phyloP scores from a whole-genome alignment of 805 yeast species.

The Lachancea nothofagi region DNA sequence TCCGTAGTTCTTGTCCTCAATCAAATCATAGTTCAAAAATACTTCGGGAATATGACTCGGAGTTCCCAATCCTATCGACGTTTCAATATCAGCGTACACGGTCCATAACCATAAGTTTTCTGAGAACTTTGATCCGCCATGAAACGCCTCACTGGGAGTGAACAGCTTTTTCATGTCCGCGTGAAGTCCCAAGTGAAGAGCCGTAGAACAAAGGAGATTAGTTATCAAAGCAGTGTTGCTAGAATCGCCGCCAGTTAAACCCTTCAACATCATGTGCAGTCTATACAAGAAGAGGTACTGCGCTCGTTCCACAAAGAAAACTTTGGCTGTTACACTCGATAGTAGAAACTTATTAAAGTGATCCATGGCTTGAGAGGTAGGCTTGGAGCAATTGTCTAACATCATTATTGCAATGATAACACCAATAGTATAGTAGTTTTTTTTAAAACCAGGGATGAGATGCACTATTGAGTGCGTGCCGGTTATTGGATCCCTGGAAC shows the following conservation, averaged over 20 bases:
- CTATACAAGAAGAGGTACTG: constrained; percentile 25
- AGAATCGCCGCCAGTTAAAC: constrained; percentile 12
- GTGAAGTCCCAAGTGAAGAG: constrained; percentile 13
- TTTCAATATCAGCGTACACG: constrained; percentile 13
- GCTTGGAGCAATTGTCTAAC: constrained; percentile 5
- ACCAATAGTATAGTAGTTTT: constrained; percentile 15
- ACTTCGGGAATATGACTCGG: constrained; percentile 10
- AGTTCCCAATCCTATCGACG: constrained; percentile 11
- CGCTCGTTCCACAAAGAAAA: constrained; percentile 26
- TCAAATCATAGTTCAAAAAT: constrained; percentile 1
- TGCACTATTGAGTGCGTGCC: constrained; percentile 8
- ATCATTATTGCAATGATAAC: constrained; percentile 13
- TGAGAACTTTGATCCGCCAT: constrained; percentile 8
- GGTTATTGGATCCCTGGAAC: constrained; percentile 9
- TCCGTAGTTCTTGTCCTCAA: constrained; percentile 4
- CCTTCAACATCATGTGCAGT: constrained; percentile 9
- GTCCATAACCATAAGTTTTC: constrained; percentile 13
- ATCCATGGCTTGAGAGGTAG: constrained; percentile 10
- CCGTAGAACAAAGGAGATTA: constrained; percentile 8
- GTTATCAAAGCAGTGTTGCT: constrained; percentile 8
- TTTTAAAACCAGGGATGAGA: constrained; percentile 10
- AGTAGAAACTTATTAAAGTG: constrained; percentile 12
- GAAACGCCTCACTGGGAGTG: background rate
- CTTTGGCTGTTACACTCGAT: constrained; percentile 20
- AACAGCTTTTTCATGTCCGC: constrained; percentile 7